phyloP scores from a whole-genome alignment of 768 basidiomycete species.

The Tulasnella calospora region DNA sequence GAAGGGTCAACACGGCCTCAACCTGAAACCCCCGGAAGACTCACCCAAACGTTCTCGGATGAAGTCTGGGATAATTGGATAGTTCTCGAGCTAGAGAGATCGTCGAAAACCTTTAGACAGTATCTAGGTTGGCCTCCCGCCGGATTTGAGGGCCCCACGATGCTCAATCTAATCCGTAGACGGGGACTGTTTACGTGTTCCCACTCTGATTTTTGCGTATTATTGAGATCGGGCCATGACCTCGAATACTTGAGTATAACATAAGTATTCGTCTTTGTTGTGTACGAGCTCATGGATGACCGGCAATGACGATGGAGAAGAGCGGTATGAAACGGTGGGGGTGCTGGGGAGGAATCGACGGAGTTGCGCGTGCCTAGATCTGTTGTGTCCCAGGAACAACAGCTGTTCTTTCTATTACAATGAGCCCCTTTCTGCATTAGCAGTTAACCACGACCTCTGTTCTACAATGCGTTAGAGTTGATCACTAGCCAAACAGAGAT shows the following conservation, averaged over 20 bases:
- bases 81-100: not conserved
- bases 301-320: not conserved
- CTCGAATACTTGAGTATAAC: not conserved
- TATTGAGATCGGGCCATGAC: not conserved
- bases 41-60: constrained; percentile 6
- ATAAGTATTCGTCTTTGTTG: not conserved
- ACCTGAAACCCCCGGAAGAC: not conserved
- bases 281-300: not conserved
- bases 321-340: not conserved
- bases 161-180: not conserved
- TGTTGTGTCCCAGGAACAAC: not conserved
- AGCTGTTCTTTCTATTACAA: not conserved
- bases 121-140: not conserved
- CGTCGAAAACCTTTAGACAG: not conserved
- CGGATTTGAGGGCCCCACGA: not conserved
- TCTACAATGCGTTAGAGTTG: not conserved
- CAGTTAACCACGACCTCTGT: constrained; percentile 34
- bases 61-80: not conserved
- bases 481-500: constrained; percentile 57
- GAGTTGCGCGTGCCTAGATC: not conserved
- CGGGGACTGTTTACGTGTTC: constrained; percentile 7
- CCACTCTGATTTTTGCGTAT: not conserved
- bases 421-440: not conserved
- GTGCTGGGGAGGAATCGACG: not conserved
- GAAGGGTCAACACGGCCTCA: not conserved